Conservation (phyloP, 2,329 filamentous ascomycete species). For the Cytospora schulzeri region DNA sequence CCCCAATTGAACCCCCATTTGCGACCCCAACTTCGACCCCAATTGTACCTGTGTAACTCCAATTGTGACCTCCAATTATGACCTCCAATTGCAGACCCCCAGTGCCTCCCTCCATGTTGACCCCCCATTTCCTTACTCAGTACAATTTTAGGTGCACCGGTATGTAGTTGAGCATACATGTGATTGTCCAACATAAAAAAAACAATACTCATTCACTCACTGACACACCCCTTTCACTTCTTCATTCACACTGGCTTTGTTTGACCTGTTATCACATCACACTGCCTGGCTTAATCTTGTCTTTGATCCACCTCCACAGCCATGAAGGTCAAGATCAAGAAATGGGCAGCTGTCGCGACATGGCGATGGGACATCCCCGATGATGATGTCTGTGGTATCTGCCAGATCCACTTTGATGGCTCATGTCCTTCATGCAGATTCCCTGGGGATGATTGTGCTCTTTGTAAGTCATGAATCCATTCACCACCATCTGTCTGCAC, state of each 20-base stretch:
- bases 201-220: not conserved
- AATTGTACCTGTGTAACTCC: not conserved
- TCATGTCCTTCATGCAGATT: constrained; percentile 98
- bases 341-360: constrained; percentile 92
- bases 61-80: not conserved
- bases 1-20: not conserved
- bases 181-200: constrained; percentile 12
- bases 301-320: not conserved
- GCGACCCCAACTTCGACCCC: too few species aligned
- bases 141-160: not conserved
- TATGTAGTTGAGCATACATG: constrained; percentile 1
- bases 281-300: not conserved
- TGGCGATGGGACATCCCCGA: constrained; percentile 98
- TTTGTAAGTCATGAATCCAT: constrained; percentile 61
- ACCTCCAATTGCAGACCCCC: not conserved
- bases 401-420: constrained; percentile 95
- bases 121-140: not conserved
- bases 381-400: constrained; percentile 98
- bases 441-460: constrained; percentile 90
- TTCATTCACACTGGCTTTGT: too few species aligned
- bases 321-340: constrained; percentile 95
- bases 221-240: too few species aligned
- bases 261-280: not conserved
- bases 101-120: too few species aligned
- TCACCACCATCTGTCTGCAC: not conserved